Conservation (phyloP, 768 basidiomycete species). For the Leucocoprinus birnbaumii region DNA sequence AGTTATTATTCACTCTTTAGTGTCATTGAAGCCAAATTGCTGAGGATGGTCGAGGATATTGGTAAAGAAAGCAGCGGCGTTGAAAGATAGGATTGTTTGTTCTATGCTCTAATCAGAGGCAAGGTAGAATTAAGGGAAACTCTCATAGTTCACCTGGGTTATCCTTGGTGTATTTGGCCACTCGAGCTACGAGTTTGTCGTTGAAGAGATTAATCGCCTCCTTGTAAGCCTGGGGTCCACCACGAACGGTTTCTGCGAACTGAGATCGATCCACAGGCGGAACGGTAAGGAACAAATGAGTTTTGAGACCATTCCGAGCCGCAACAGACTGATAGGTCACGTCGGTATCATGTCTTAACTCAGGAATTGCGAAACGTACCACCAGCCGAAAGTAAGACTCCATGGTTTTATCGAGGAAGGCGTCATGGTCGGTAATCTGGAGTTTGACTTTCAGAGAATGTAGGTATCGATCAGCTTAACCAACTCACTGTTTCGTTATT, state of each 20-base stretch:
- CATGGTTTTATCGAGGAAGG: not conserved
- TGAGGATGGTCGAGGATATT: not conserved
- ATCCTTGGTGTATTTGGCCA: constrained; percentile 2
- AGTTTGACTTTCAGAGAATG: no score
- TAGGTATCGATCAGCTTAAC: not conserved
- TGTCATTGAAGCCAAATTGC: constrained; percentile 1
- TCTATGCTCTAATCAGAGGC: not conserved
- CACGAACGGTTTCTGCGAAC: not conserved
- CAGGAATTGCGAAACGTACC: not conserved
- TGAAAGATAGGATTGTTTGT: not conserved
- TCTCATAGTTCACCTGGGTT: not conserved
- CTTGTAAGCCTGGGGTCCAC: not conserved
- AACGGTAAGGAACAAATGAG: constrained; percentile 3
- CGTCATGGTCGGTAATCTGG: constrained; percentile 1
- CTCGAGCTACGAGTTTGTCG: not conserved
- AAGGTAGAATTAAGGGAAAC: no score
- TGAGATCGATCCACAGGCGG: not conserved
- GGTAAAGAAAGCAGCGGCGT: not conserved
- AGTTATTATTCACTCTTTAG: not conserved
- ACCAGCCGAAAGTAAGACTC: constrained; percentile 4
- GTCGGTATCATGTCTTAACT: not conserved
- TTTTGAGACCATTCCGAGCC: not conserved
- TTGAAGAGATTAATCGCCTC: not conserved
- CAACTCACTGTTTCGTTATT: not conserved
- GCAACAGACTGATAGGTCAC: not conserved